Conservation (phyloP, 148 eudicot genomes). For the Persicaria maculosa region DNA sequence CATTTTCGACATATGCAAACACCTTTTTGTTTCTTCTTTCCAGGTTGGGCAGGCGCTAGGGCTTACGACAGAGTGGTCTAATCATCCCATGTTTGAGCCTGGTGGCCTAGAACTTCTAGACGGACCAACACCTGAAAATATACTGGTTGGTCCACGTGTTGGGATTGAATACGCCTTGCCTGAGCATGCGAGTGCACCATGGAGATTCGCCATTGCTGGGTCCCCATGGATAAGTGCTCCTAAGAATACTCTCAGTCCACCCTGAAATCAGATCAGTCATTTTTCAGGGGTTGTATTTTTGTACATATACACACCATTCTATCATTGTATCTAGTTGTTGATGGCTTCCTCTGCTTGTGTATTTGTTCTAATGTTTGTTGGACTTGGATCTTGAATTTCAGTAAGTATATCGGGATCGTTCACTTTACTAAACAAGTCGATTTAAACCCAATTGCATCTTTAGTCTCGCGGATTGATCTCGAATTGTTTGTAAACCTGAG, state of each 20-base stretch:
- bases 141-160: slow-evolving; percentile 81
- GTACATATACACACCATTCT: too few relatives aligned
- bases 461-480: too few relatives aligned
- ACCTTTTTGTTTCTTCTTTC: neutral
- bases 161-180: slow-evolving; percentile 83
- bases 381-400: too few relatives aligned
- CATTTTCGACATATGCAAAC: neutral
- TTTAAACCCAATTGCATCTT: too few relatives aligned
- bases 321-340: too few relatives aligned
- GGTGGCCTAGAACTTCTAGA: slow-evolving; percentile 86
- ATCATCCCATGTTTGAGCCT: slow-evolving; percentile 64
- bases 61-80: slow-evolving; percentile 86
- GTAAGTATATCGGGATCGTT: too few relatives aligned
- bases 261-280: too few relatives aligned
- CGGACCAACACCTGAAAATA: slow-evolving; percentile 77
- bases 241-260: slow-evolving; percentile 60
- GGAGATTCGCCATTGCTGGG: slow-evolving; percentile 89
- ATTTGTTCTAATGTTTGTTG: too few relatives aligned
- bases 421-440: too few relatives aligned
- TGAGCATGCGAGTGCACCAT: slow-evolving; percentile 71
- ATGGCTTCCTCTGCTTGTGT: too few relatives aligned
- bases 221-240: slow-evolving; percentile 91
- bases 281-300: too few relatives aligned
- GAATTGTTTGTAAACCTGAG: too few relatives aligned
- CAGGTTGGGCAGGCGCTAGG: slow-evolving; percentile 96